A percentile compares a stretch with the other conserved stretches of the same genome.
Evolutionary conservation across 805 yeast genomes (phyloP).

Genomic region (Komagataella pastoris): DNA sequence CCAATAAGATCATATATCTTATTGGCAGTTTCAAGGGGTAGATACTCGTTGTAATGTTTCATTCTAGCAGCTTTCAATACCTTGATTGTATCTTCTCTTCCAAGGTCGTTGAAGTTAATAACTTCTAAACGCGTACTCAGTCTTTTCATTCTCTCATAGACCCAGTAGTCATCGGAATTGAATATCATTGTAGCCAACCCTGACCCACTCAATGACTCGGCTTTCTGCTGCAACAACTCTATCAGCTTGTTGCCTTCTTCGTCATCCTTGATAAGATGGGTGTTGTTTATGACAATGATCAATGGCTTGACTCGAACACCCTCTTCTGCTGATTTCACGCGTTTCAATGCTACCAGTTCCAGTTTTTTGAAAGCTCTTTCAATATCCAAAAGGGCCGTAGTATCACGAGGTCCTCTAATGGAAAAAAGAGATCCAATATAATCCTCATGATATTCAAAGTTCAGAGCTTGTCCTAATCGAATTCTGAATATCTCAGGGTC

Average conservation of each 20-base stretch:
- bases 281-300: constrained; percentile 56
- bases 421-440: constrained; percentile 74
- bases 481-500: constrained; percentile 76
- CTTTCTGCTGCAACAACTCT: constrained; percentile 72
- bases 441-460: constrained; percentile 66
- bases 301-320: constrained; percentile 32
- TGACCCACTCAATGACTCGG: constrained; percentile 64
- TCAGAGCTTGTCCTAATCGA: constrained; percentile 61
- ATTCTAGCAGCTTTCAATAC: constrained; percentile 40
- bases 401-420: constrained; percentile 74
- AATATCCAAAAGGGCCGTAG: constrained; percentile 69
- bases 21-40: constrained; percentile 29
- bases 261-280: constrained; percentile 65
- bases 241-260: constrained; percentile 60
- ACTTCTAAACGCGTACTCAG: constrained; percentile 67
- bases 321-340: constrained; percentile 19
- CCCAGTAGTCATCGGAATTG: constrained; percentile 80
- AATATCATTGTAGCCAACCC: constrained; percentile 55
- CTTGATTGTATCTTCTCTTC: constrained; percentile 36
- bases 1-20: constrained; percentile 60
- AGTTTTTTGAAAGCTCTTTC: constrained; percentile 70
- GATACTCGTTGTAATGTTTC: constrained; percentile 22
- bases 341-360: constrained; percentile 53
- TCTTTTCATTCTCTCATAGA: constrained; percentile 60
- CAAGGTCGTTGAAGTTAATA: constrained; percentile 52